Percentiles rank a stretch among this genome's conserved stretches.
Conservation (phyloP, 176 grass and related monocot species). For the Oryza brachyantha region DNA sequence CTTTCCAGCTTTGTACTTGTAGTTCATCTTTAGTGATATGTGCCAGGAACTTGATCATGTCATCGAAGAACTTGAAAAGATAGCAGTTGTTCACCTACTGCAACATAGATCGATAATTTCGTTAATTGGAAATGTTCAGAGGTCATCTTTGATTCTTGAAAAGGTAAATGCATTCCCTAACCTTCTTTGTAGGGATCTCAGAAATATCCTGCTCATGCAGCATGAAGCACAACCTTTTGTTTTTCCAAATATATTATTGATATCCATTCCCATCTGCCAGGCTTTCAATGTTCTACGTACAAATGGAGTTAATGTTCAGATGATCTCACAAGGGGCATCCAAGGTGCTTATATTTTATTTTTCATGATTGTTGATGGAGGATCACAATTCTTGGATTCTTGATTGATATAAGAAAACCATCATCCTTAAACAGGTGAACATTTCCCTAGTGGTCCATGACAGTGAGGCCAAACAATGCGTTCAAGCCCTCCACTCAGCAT, state of each 20-base stretch:
- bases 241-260: neutral
- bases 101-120: constrained; percentile 65
- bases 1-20: neutral
- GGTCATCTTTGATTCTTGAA: constrained; percentile 61
- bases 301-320: constrained; percentile 60
- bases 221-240: neutral
- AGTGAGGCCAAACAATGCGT: constrained; percentile 55
- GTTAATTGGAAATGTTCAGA: constrained; percentile 60
- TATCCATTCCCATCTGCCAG: constrained; percentile 12
- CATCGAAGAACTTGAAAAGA: constrained; percentile 66
- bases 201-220: too few species aligned
- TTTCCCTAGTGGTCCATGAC: constrained; percentile 61
- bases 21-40: neutral
- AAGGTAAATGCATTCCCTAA: constrained; percentile 25
- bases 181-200: neutral
- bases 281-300: constrained; percentile 54
- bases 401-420: neutral
- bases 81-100: constrained; percentile 63
- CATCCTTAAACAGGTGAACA: constrained; percentile 49
- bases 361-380: neutral
- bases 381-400: neutral
- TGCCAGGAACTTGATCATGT: constrained; percentile 59
- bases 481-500: constrained; percentile 51
- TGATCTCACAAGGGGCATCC: constrained; percentile 72
- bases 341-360: constrained; percentile 41